Evolutionary conservation across 2,329 filamentous ascomycete species (phyloP), one percentile per base, ranked within the genome.

Genomic region (Hypomyces rosellus): DNA sequence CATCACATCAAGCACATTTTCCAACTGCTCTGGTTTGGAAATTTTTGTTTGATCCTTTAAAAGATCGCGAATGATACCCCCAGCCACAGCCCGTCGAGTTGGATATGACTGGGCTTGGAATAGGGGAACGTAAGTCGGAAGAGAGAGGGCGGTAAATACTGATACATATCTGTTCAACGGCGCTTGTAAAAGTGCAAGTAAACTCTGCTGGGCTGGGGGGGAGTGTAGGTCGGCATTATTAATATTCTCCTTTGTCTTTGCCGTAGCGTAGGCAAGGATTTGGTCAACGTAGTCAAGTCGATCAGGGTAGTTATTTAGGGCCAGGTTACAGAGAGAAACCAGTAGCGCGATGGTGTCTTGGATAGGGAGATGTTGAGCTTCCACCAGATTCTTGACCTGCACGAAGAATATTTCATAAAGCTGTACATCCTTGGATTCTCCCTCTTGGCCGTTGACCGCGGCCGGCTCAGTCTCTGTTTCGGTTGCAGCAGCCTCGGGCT

Each of bases 391-490:
- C 64, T 95, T 87, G 55, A 97, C 93, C 68, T 97, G 93, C 46
- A 90, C 86, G 63, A 97, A 95, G 76, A 97, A 99, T 53, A 97
- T 89, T 69, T 97, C 91, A 67, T 97, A 97, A 20, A 99, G 80
- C 69, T 89, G 92, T 51, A 96, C 84, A 61, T 89, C 85, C 22
- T 48, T 48, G 47, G 84, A 78, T 13, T 61, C 62, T 3, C 58
- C 55, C 9, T 69, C 68, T 4, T 72, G 65, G 22, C 71, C 74
- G 46, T 82, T 76, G 38, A 73, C 71, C 1, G 72, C 72, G 0
- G 75, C 74, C 2, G 66, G 61, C 38, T 78, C 74, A 0, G 73
- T 74, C 4, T 76, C 74, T 12, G 76, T 69, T 16, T 52, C 50
- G 5, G 50, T 34, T 16, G 15, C 34, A 33, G 65, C 58, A 25